Conservation (phyloP, 208 protist species). For the Leishmania lainsoni region DNA sequence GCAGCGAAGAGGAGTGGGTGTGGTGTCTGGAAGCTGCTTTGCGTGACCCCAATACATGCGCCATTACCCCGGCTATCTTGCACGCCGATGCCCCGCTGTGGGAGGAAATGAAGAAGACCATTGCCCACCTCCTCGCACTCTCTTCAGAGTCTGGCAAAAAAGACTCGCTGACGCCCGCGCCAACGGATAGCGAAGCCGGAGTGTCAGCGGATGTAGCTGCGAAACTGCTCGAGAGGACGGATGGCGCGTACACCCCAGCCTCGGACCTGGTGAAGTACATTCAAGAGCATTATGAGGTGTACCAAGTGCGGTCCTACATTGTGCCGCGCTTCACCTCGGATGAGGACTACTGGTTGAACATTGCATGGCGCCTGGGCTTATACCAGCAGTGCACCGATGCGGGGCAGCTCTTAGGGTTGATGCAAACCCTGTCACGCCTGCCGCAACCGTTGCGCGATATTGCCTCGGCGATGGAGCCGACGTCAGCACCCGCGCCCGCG, state of each 20-base stretch:
- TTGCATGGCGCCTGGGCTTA: conserved; percentile 47
- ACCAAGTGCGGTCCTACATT: conserved; percentile 40
- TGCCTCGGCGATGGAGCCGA: conserved; percentile 4
- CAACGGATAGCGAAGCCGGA: neutral
- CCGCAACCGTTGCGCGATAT: conserved; percentile 21
- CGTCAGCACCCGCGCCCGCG: neutral
- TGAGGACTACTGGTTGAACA: conserved; percentile 59
- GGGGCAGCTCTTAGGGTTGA: conserved; percentile 26
- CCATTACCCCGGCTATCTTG: conserved; percentile 33
- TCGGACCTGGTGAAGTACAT: conserved; percentile 44
- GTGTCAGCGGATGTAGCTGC: neutral
- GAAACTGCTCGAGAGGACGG: neutral
- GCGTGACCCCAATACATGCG: conserved; percentile 42
- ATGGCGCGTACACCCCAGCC: conserved; percentile 25
- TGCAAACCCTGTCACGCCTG: conserved; percentile 27
- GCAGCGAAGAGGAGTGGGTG: conserved; percentile 47
- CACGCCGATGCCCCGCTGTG: conserved; percentile 17
- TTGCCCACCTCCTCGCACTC: conserved; percentile 5
- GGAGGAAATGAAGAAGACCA: conserved; percentile 12
- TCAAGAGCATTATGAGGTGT: conserved; percentile 24
- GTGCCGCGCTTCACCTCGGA: conserved; percentile 56
- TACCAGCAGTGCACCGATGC: conserved; percentile 41
- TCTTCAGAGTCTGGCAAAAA: neutral
- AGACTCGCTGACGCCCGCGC: neutral
- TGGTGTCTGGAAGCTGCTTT: conserved; percentile 39